Evolutionary conservation across 2,329 filamentous ascomycete species (phyloP), one percentile per base, ranked within the genome.

Genomic region (Phyllosticta citriasiana): DNA sequence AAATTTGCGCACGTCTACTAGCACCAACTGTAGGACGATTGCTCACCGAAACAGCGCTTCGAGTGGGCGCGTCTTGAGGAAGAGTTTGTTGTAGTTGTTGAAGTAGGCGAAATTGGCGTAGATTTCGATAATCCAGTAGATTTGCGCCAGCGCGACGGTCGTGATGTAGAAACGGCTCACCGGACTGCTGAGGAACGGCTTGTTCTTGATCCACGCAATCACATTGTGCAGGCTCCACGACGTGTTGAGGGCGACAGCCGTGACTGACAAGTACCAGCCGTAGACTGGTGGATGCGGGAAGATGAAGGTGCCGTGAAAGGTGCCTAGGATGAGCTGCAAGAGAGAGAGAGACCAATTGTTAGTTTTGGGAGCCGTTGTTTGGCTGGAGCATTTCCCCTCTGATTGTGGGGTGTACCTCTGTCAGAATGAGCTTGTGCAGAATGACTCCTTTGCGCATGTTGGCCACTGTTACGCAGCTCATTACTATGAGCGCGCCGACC

Each of bases 171-270:
- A 70, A 9, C 74, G 67, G 55, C 79, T 84, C 30, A 78, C 77
- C 7, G 74, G 72, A 30, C 72, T 76, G 2, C 76, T 76, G 7
- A 86, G 73, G 66, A 86, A 86, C 0, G 84, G 84, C 59, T 79
- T 80, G 64, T 82, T 84, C 71, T 87, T 87, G 71, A 88, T 80
- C 85, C 84, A 88, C 0, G 84, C 79, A 63, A 88, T 83, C 63
- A 87, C 77, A 64, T 87, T 88, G 70, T 88, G 85, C 8, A 88
- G 71, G 12, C 77, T 79, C 82, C 84, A 87, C 3, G 82, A 85
- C n/a, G 79, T 73, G 64, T 85, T 85, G 25, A 88, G 78, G 19
- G 82, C 78, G 7, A 86, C 80, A 7, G 82, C 84, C 2, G 82
- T 84, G 25, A 78, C 74, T 1, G 82, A 84, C 2, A 87, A 76